Evolutionary conservation across 202 grass and related monocot species (phyloP), one percentile per base, ranked within the genome.

Genomic region (Zizania palustris): DNA sequence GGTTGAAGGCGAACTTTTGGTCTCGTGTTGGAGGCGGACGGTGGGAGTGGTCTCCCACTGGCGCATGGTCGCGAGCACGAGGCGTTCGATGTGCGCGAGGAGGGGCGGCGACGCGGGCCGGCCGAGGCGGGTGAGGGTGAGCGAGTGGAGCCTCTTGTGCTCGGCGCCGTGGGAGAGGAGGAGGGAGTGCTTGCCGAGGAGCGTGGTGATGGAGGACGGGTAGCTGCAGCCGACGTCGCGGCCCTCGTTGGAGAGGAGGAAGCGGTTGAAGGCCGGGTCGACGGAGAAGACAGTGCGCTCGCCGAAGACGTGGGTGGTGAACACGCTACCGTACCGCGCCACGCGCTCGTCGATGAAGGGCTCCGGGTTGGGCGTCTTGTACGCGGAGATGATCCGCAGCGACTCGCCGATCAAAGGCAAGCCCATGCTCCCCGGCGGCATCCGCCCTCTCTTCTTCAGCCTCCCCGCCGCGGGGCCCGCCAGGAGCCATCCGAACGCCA

Each of bases 1-100:
- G 91, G 66, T 94, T 87, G 72, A 98, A 98, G 18, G 96, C 92
- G 50, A 98, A 86, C 85, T 92, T 92, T 98, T 98, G 4, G 96
- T 89, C 89, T 98, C 91, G 37, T 98, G 89, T 0, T 95, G 87
- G 36, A 97, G 93, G 9, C 79, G 87, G 0, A 98, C 83, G 43
- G 78, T 74, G 71, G 68, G 41, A 28, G 51, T 43, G 57, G 60
- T 40, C 28, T 67, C 68, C 96, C 95, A 98, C 12, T 43, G 42
- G 33, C 76, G 57, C 77, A 98, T 88, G 60, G 91, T 98, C 10
- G 39, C 53, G 55, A 82, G 83, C 45, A 98, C 75, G 41, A 95
- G 91, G 49, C 86, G 66, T 56, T 98, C 91, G 74, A 98, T 92
- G 77, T 95, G 84, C 4, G 83, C 81, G 50, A 88, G 57, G 44